These are phyloP conservation scores for Betula pendula DNA, from an alignment of 306 rosid genomes.

Conservation along the genomic window DNA sequence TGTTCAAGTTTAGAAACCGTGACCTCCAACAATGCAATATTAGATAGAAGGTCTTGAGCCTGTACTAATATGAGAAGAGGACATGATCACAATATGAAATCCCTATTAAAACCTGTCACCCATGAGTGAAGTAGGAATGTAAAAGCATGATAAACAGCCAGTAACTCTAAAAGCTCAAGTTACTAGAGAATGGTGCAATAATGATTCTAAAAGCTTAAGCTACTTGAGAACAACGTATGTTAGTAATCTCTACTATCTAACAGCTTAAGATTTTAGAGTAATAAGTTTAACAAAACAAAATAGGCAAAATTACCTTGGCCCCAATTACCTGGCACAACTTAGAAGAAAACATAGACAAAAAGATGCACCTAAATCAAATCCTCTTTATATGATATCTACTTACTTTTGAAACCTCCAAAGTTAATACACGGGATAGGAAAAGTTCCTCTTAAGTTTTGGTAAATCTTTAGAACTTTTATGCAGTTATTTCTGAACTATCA, in stretches of 20 bases:
- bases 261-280: not conserved
- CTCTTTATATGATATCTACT: not conserved
- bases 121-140: not conserved
- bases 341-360: not conserved
- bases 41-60: conserved; percentile 62
- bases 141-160: not conserved
- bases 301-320: no score
- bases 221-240: not conserved
- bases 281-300: not conserved
- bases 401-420: not conserved
- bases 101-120: conserved; percentile 5
- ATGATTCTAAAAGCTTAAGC: not conserved
- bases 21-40: conserved; percentile 52
- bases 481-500: not conserved
- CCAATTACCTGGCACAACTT: not conserved
- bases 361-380: not conserved
- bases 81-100: conserved; percentile 5
- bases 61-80: conserved; percentile 19
- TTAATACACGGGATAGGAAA: not conserved
- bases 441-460: not conserved
- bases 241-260: not conserved
- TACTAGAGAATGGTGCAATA: not conserved
- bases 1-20: conserved; percentile 57
- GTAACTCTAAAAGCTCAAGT: not conserved
- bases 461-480: not conserved